Evolutionary conservation across 345 rosid species (phyloP), one percentile per base, ranked within the genome.

Genomic region (Hibiscus syriacus): DNA sequence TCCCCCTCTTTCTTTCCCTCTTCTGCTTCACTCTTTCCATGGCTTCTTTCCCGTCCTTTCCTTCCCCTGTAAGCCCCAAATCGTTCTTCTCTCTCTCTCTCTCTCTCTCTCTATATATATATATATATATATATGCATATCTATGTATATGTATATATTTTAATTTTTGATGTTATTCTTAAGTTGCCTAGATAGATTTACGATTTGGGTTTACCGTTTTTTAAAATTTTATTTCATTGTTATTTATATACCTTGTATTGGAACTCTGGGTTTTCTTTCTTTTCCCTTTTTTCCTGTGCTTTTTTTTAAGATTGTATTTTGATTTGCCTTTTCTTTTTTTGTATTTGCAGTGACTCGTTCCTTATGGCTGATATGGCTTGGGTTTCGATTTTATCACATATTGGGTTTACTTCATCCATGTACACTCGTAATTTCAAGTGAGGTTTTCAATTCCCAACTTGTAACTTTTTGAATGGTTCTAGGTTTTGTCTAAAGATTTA

Each of bases 41-140:
- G 69, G 70, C 72, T 75, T 65, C 64, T 77, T 58, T 41, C 49
- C 68, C 66, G 59, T 61, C 61, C 52, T 67, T 34, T 45, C 63
- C 72, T 55, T 74, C 49, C 69, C 36, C 49, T 57, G 90, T 84
- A 75, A 80, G 85, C 80, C 64, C 68, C 76, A 36, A 83, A 71
- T 81, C 87, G 53, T 64, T 61, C 63, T 49, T 48, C 30, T 70
- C 26, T 60, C 34, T 27, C 55, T 72, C 23, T 13, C 11, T 29
- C 0, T 25, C 2, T 6, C 1, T 52, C 12, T 46, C 4, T 46
- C 0, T 55, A 2, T 20, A 4, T 23, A 1, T 43, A 11, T 36
- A 8, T 36, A 8, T 34, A 0, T 36, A 1, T 36, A 2, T 36
- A 11, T 36, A 8, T 36, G 2, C 8, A 0, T 36, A 1, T 36